These are phyloP conservation scores for Psilocybe cubensis DNA, from an alignment of 768 basidiomycete genomes.

Conservation along the genomic window DNA sequence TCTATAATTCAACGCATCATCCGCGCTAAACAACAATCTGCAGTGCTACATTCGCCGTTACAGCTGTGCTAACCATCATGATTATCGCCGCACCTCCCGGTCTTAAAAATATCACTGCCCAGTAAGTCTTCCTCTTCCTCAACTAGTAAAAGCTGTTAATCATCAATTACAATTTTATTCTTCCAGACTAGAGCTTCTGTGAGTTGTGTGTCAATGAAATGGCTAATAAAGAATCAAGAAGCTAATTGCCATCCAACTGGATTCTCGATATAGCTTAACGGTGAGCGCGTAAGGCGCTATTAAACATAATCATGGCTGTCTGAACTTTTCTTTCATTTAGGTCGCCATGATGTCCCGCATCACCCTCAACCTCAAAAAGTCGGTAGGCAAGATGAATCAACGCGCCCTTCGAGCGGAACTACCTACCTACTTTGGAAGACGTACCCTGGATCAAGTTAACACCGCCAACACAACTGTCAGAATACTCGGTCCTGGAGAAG, in stretches of 20 bases:
- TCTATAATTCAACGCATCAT: not conserved
- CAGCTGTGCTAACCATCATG: slow-evolving; percentile 46
- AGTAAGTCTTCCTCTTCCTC: slow-evolving; percentile 32
- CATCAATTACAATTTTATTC: not conserved
- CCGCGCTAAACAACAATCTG: not conserved
- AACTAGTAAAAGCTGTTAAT: not conserved
- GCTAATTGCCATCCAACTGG: not conserved
- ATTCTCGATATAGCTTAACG: not conserved
- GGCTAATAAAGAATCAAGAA: not conserved
- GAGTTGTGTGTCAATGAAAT: slow-evolving; percentile 25
- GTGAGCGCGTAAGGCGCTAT: not conserved
- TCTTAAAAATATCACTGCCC: slow-evolving; percentile 47
- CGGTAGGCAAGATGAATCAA: slow-evolving; percentile 26
- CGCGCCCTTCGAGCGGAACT: slow-evolving; percentile 20
- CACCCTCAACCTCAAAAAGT: slow-evolving; percentile 58
- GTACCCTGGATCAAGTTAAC: slow-evolving; percentile 7
- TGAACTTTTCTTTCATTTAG: slow-evolving; percentile 14
- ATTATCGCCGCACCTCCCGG: slow-evolving; percentile 45
- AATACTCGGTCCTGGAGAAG: slow-evolving; percentile 20
- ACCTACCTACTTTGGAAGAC: slow-evolving; percentile 27
- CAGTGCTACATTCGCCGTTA: slow-evolving; percentile 47
- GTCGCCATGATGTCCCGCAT: slow-evolving; percentile 71
- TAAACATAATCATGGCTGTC: not conserved
- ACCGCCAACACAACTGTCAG: slow-evolving; percentile 13
- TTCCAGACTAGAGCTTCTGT: slow-evolving; percentile 40